phyloP scores from a whole-genome alignment of 2,329 filamentous ascomycete species.

The Triangularia verruculosa region DNA sequence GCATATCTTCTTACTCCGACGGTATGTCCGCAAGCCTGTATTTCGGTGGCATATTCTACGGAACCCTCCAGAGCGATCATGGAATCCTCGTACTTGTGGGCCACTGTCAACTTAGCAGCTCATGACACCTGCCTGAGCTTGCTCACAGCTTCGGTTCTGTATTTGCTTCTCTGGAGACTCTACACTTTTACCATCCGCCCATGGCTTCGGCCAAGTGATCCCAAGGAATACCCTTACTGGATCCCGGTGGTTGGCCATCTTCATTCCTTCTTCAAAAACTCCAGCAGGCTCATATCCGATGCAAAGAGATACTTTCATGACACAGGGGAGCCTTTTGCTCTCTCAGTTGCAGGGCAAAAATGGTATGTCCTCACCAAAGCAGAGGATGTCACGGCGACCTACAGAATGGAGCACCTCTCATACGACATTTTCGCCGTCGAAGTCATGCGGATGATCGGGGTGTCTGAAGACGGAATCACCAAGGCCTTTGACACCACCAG shows the following conservation, averaged over 20 bases:
- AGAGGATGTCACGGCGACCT: conserved; percentile 25
- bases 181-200: conserved; percentile 10
- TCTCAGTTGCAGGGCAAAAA: conserved; percentile 25
- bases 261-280: conserved; percentile 25
- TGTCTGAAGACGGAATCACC: background rate
- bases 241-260: conserved; percentile 23
- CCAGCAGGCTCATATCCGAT: conserved; percentile 5
- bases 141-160: too few relatives aligned
- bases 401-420: conserved; percentile 26
- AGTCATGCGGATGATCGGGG: background rate
- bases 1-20: too few relatives aligned
- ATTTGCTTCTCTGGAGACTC: too few relatives aligned
- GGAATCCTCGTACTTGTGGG: too few relatives aligned
- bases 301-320: conserved; percentile 1
- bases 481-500: background rate
- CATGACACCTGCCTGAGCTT: too few relatives aligned
- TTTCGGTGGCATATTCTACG: too few relatives aligned
- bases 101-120: too few relatives aligned
- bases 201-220: conserved; percentile 1
- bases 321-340: conserved; percentile 26
- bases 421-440: conserved; percentile 23
- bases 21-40: too few relatives aligned
- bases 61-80: too few relatives aligned
- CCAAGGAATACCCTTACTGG: conserved; percentile 11
- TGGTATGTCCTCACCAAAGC: conserved; percentile 29